phyloP scores from a whole-genome alignment of 2,329 filamentous ascomycete species.

The Fusarium tanahbumbuense region DNA sequence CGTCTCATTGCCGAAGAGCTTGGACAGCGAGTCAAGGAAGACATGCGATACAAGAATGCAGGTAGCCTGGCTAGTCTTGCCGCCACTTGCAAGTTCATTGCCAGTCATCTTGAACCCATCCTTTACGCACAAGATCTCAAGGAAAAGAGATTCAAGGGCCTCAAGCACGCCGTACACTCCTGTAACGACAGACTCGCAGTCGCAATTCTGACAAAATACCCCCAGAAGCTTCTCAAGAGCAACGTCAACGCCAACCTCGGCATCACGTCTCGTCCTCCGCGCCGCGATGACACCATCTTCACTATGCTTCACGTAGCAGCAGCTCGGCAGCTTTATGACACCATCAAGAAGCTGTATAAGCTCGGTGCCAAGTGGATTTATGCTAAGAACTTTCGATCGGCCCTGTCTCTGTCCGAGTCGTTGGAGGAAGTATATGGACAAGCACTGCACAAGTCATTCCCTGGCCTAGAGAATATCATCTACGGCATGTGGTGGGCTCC shows the following conservation, averaged over 20 bases:
- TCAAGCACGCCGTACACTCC: not conserved
- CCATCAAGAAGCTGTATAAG: not conserved
- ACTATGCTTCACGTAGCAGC: constrained; percentile 24
- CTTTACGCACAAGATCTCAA: constrained; percentile 8
- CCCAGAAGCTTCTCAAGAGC: not conserved
- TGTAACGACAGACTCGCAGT: not conserved
- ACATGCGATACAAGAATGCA: not conserved
- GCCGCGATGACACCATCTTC: not conserved
- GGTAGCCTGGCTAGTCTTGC: constrained; percentile 2
- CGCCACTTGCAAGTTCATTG: not conserved
- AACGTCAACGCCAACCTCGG: not conserved
- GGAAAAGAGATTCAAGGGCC: not conserved
- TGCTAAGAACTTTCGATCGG: not conserved
- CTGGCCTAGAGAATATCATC: not conserved
- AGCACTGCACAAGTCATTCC: not conserved
- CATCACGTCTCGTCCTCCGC: not conserved
- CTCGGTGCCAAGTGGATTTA: not conserved
- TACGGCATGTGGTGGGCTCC: not conserved
- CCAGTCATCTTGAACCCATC: not conserved
- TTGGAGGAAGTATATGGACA: too few species aligned
- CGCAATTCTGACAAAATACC: not conserved
- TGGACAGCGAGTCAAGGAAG: not conserved
- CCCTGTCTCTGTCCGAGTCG: not conserved
- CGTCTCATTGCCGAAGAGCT: not conserved
- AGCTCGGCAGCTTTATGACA: not conserved